Evolutionary conservation across 1,139 yeast species (phyloP).

Genomic region (Diutina pseudorugosa): DNA sequence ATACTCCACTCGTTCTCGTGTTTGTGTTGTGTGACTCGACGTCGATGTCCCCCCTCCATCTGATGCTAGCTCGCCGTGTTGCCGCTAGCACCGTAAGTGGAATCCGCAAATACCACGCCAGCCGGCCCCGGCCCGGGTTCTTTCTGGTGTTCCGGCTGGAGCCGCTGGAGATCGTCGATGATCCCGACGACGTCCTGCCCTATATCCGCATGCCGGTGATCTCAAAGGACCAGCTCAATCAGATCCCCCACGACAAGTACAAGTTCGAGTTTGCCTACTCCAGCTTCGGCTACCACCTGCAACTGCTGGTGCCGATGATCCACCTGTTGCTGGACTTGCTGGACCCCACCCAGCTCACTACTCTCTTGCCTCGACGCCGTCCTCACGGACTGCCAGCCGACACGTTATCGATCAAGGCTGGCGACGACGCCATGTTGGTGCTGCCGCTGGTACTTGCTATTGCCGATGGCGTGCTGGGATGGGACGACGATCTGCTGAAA

Average conservation of each 20-base stretch:
- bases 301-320: constrained; percentile 25
- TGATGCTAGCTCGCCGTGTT: background rate
- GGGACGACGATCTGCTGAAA: constrained; percentile 30
- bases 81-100: background rate
- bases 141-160: constrained; percentile 2
- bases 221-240: background rate
- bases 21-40: no score
- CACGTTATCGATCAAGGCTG: constrained; percentile 41
- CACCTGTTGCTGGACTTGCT: constrained; percentile 41
- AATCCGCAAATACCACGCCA: background rate
- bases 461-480: constrained; percentile 53
- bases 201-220: background rate
- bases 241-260: constrained; percentile 26
- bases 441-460: constrained; percentile 44
- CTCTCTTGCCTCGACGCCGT: constrained; percentile 38
- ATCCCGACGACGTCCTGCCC: constrained; percentile 2
- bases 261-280: constrained; percentile 36
- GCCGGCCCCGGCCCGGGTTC: background rate
- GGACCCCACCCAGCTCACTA: constrained; percentile 34
- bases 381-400: constrained; percentile 43
- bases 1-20: no score
- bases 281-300: constrained; percentile 38
- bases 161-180: constrained; percentile 1
- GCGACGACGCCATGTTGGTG: constrained; percentile 53
- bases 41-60: no score